Evolutionary conservation across 2,329 filamentous ascomycete species (phyloP).

Genomic region (Rutstroemia sp.): DNA sequence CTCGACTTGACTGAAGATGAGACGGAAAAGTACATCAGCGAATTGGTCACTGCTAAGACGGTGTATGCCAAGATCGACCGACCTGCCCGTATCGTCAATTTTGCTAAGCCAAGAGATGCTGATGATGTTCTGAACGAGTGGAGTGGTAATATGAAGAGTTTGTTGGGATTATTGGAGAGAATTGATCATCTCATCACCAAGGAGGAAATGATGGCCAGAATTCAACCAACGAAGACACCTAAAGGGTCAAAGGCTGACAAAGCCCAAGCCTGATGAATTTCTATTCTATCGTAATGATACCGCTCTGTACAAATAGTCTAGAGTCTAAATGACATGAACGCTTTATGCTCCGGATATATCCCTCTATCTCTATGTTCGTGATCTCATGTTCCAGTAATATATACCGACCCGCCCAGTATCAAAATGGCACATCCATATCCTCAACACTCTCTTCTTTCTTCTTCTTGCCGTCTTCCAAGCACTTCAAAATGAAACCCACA

Average conservation of each 20-base stretch:
- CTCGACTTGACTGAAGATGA: slow-evolving; percentile 91
- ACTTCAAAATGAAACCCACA: slow-evolving; percentile 60
- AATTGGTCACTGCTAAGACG: slow-evolving; percentile 94
- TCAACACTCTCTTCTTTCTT: slow-evolving; percentile 53
- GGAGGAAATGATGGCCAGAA: slow-evolving; percentile 99
- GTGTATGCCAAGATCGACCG: slow-evolving; percentile 97
- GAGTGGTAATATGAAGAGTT: slow-evolving; percentile 96
- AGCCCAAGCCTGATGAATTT: slow-evolving; percentile 19
- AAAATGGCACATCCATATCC: slow-evolving; percentile 65
- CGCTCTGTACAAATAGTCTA: slow-evolving; percentile 30
- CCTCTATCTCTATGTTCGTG: slow-evolving; percentile 6
- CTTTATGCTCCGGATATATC: slow-evolving; percentile 14
- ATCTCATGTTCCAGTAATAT: background rate
- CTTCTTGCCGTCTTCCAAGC: slow-evolving; percentile 33
- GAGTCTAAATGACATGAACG: slow-evolving; percentile 26
- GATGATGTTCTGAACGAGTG: slow-evolving; percentile 98
- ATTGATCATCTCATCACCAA: slow-evolving; percentile 99
- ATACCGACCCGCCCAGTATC: background rate
- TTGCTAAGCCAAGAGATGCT: slow-evolving; percentile 88
- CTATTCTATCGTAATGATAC: slow-evolving; percentile 12
- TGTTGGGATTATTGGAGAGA: slow-evolving; percentile 76
- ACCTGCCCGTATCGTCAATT: slow-evolving; percentile 84
- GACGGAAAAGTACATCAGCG: slow-evolving; percentile 98
- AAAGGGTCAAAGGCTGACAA: slow-evolving; percentile 32
- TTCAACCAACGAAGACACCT: slow-evolving; percentile 53